Percentiles rank a stretch among this genome's conserved stretches.
Evolutionary conservation across 768 basidiomycete genomes (phyloP).

Genomic region (Tylopilus vinaceipallidus): DNA sequence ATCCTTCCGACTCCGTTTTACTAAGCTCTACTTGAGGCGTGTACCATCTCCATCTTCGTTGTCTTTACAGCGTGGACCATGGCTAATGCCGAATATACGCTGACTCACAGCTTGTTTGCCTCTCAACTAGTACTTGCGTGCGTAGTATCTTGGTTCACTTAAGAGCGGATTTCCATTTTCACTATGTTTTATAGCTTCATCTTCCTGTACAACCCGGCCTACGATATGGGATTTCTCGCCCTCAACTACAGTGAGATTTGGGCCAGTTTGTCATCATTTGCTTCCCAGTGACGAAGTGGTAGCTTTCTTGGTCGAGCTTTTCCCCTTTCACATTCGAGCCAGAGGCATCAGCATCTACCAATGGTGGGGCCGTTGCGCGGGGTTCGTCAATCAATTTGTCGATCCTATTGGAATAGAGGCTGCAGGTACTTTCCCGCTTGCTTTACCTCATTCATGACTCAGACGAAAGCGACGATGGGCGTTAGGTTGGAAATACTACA

Average conservation of each 20-base stretch:
- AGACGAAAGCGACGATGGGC: background rate
- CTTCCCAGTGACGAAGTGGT: background rate
- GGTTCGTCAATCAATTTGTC: conserved; percentile 13
- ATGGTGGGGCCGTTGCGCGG: conserved; percentile 45
- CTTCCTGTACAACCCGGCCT: conserved; percentile 16
- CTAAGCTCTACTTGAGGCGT: conserved; percentile 1
- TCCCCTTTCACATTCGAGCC: conserved; percentile 62
- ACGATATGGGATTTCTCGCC: conserved; percentile 11
- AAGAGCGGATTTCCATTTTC: background rate
- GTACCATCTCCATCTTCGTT: conserved; percentile 15
- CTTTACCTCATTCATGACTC: too few relatives aligned
- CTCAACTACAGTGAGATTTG: conserved; percentile 15
- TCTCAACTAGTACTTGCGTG: conserved; percentile 11
- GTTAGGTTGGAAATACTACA: conserved; percentile 17
- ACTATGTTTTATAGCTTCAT: too few relatives aligned
- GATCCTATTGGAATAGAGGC: conserved; percentile 17
- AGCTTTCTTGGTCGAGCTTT: conserved; percentile 68
- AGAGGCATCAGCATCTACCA: conserved; percentile 63
- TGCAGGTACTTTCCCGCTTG: conserved; percentile 4
- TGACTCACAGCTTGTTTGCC: conserved; percentile 3
- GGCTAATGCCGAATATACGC: conserved; percentile 21
- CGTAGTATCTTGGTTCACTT: too few relatives aligned
- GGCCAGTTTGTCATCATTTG: too few relatives aligned
- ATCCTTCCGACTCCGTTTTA: too few relatives aligned
- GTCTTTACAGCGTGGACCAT: conserved; percentile 16